Evolutionary conservation across 2,329 filamentous ascomycete species (phyloP), one percentile per base, ranked within the genome.

Genomic region (Trichoderma brevicompactum): DNA sequence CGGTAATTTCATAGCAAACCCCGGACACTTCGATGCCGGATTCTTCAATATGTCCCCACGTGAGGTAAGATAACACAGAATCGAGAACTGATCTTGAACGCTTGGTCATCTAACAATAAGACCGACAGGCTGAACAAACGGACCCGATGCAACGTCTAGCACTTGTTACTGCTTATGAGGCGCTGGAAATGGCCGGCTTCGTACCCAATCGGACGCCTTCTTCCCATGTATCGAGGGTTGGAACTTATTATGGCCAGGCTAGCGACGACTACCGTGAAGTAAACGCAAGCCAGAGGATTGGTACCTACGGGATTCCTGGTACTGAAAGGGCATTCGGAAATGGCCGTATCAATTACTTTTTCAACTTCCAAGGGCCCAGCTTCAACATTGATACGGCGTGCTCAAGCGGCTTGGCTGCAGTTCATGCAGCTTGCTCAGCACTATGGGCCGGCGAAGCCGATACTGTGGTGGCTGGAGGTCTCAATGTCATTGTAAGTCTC

Each of bases 11-110:
- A 77, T 92, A 63, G 85, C 92, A 41, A 82, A 91, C 59, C 89
- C 90, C 0, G 89, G 89, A 52, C 79, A 89, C 10, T 94, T 94
- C 69, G 91, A 94, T 71, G 85, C 89, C 1, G 81, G 85, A 0
- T 93, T 94, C 80, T 94, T 94, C 83, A 92, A 92, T 75, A 93
- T 94, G 83, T 93, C 90, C 41, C 90, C 91, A 1, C 85, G 89
- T 67, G 91, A 94, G 76, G 50, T 53, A 53, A 53, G 34, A 15
- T 44, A 17, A 3, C 38, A 40, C 5, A 15, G 3, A 8, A 1
- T 12, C 2, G 1, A 17, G 43, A 9, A 7, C n/a, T 17, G 5
- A 1, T 19, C 5, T 44, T 28, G 23, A 28, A 28, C 23, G 23
- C 23, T 28, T 28, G 23, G 43, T 3, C 5, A 15, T 19, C n/a